Evolutionary conservation across 306 rosid species (phyloP).

Genomic region (Betula pendula): DNA sequence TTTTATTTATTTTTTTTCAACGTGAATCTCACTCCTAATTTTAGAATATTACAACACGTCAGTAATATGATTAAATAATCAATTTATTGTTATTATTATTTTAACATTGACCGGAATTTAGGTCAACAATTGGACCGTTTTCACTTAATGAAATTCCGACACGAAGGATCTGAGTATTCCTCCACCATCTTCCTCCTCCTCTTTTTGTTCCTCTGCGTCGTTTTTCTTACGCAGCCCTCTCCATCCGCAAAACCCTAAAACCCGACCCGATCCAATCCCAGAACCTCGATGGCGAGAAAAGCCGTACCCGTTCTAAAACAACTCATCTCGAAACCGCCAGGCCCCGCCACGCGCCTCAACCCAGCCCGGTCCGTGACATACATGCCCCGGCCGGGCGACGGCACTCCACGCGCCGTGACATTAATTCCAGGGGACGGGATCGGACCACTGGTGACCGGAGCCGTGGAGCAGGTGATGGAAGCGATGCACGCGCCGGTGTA

Average conservation of each 20-base stretch:
- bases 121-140: no score
- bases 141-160: background rate
- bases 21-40: no score
- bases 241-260: conserved; percentile 10
- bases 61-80: no score
- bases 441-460: conserved; percentile 73
- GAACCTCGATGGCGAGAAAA: conserved; percentile 51
- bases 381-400: conserved; percentile 90
- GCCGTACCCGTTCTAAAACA: conserved; percentile 37
- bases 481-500: conserved; percentile 81
- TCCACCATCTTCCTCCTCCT: background rate
- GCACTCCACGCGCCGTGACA: conserved; percentile 67
- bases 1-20: no score
- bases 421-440: conserved; percentile 85
- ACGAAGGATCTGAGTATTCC: background rate
- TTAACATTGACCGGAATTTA: no score
- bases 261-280: conserved; percentile 5
- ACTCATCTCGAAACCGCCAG: conserved; percentile 25
- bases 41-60: no score
- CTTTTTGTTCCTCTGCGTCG: background rate
- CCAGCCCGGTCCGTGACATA: conserved; percentile 66
- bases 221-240: background rate
- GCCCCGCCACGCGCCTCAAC: conserved; percentile 8
- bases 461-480: conserved; percentile 87
- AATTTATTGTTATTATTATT: no score